Evolutionary conservation across 2,329 filamentous ascomycete genomes (phyloP), one percentile per base, ranked within the genome.

Genomic region (Zopfia rhizophila): DNA sequence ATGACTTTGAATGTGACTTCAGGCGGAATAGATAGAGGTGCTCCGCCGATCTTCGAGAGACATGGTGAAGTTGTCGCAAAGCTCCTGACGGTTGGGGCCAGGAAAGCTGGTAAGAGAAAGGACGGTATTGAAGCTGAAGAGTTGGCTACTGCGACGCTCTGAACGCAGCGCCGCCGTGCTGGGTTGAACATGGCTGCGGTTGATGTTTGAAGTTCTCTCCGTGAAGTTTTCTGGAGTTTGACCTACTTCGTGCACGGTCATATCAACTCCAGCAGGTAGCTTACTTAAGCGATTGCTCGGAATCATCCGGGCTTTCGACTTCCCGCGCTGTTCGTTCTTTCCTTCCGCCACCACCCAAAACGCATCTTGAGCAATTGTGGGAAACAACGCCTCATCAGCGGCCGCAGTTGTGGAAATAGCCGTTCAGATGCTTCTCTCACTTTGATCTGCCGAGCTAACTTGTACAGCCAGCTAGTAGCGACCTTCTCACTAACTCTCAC

Each of bases 11-110:
- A 79, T 38, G 88, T 88, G 45, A 99, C 94, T 17, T 66, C 70
- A 13, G 69, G 66, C 6, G 72, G 72, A 41, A 74, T 49, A n/a
- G 70, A 72, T 35, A 74, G 61, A 33, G 70, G 68, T 49, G 89
- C 89, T 60, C 85, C 82, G 61, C 94, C 94, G 53, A 99, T 88
- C 79, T 97, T 94, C 31, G 93, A 97, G 46, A 79, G 75, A 59
- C 81, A 79, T 67, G 75, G 73, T 40, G 84, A 69, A 30, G 90
- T 88, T 29, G 85, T 86, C 45, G 89, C 92, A 78, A 97, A 97
- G 53, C 75, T 75, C 65, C 81, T 78, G 55, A 72, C 63, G 44
- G 56, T 54, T 5, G 72, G 42, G 56, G 73, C 54, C 65, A 83
- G 84, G 74, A 91, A 86, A 35, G 87, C 85, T 10, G 89, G 89